These are phyloP conservation scores for Penicillium hordei DNA, from an alignment of 2,329 filamentous ascomycete genomes.

Conservation along the genomic window DNA sequence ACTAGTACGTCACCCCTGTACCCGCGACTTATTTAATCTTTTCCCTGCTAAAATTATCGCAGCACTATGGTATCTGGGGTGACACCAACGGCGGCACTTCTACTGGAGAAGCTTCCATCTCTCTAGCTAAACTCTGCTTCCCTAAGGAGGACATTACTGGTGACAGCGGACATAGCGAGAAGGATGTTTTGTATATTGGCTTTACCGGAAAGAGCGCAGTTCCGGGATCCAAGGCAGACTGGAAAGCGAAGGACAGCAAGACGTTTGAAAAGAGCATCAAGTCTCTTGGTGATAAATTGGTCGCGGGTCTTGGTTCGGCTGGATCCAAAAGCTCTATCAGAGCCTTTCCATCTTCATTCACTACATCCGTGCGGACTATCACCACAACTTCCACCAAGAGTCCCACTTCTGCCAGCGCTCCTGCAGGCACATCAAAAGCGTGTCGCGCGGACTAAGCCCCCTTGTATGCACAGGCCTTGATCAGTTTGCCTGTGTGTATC, in stretches of 20 bases:
- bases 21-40: slow-evolving; percentile 34
- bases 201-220: slow-evolving; percentile 59
- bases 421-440: not conserved
- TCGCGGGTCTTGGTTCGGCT: slow-evolving; percentile 31
- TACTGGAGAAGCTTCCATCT: slow-evolving; percentile 59
- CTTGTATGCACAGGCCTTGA: not conserved
- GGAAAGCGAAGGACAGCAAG: slow-evolving; percentile 46
- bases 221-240: slow-evolving; percentile 56
- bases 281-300: slow-evolving; percentile 52
- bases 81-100: slow-evolving; percentile 60
- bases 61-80: slow-evolving; percentile 59
- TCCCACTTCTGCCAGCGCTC: not conserved
- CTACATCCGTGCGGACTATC: not conserved
- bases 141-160: slow-evolving; percentile 54
- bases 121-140: slow-evolving; percentile 59
- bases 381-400: not conserved
- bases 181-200: slow-evolving; percentile 63
- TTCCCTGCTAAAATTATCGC: not conserved
- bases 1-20: slow-evolving; percentile 36
- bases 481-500: not conserved
- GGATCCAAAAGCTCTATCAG: not conserved
- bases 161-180: slow-evolving; percentile 55
- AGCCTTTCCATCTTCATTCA: not conserved
- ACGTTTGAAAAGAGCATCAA: slow-evolving; percentile 51
- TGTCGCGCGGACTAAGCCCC: not conserved